These are phyloP conservation scores for Umbilicus rupestris DNA, from an alignment of 164 flowering plant genomes.

Conservation along the genomic window DNA sequence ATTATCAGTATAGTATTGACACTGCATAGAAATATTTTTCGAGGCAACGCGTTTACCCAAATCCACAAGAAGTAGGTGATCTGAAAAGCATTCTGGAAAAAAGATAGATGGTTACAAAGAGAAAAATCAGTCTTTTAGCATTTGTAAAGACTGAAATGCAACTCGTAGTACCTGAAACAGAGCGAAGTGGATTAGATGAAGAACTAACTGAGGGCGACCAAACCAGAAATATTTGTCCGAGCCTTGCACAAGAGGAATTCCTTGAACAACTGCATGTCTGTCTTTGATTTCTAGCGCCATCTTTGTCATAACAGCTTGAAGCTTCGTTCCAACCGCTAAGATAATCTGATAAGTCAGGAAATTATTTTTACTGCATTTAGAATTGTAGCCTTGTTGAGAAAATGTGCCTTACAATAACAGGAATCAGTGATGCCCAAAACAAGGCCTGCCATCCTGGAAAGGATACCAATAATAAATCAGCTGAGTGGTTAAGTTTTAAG, in stretches of 20 bases:
- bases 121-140: background rate
- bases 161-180: slow-evolving; percentile 53
- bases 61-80: slow-evolving; percentile 90
- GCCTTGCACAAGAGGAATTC: slow-evolving; percentile 47
- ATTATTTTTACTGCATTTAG: background rate
- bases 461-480: background rate
- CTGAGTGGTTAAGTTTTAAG: background rate
- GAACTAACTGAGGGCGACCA: slow-evolving; percentile 38
- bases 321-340: slow-evolving; percentile 44
- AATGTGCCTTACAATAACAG: slow-evolving; percentile 37
- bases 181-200: slow-evolving; percentile 47
- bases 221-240: slow-evolving; percentile 53
- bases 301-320: slow-evolving; percentile 41
- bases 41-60: slow-evolving; percentile 43
- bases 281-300: slow-evolving; percentile 52
- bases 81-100: slow-evolving; percentile 82
- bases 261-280: slow-evolving; percentile 43
- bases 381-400: background rate
- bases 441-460: slow-evolving; percentile 46
- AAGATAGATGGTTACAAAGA: background rate
- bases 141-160: too few relatives aligned
- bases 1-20: background rate
- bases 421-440: slow-evolving; percentile 47
- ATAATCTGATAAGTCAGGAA: slow-evolving; percentile 30
- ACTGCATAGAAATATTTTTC: background rate